Conservation (phyloP, 1,139 yeast genomes). For the Scheffersomyces cryptocercus region DNA sequence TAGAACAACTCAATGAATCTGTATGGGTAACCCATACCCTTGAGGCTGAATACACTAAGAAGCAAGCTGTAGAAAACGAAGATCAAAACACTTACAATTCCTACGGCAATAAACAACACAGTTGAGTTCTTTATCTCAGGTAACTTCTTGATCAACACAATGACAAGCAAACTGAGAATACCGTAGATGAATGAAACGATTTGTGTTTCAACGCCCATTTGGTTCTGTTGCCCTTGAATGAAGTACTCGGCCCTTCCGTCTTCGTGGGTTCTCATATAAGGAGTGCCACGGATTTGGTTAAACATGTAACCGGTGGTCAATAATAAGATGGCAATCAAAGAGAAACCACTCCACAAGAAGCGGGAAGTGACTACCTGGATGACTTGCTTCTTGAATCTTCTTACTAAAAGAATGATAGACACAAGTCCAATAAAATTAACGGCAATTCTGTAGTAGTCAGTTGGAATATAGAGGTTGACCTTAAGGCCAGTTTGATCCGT, state of each 20-base stretch:
- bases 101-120: slow-evolving; percentile 46
- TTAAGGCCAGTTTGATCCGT: slow-evolving; percentile 39
- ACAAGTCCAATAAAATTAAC: slow-evolving; percentile 45
- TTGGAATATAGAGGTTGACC: slow-evolving; percentile 56
- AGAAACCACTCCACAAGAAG: slow-evolving; percentile 62
- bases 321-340: slow-evolving; percentile 62
- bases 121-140: slow-evolving; percentile 46
- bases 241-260: slow-evolving; percentile 65
- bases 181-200: slow-evolving; percentile 67
- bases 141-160: slow-evolving; percentile 50
- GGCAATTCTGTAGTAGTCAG: slow-evolving; percentile 52
- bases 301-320: slow-evolving; percentile 93
- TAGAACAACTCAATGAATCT: slow-evolving; percentile 29
- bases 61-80: slow-evolving; percentile 56
- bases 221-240: slow-evolving; percentile 66
- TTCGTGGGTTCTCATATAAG: slow-evolving; percentile 59
- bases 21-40: slow-evolving; percentile 66
- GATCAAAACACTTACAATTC: slow-evolving; percentile 37
- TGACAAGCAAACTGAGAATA: slow-evolving; percentile 47
- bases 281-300: slow-evolving; percentile 79
- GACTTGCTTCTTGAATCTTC: slow-evolving; percentile 36
- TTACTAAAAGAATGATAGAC: slow-evolving; percentile 19
- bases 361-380: slow-evolving; percentile 26
- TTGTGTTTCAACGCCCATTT: slow-evolving; percentile 84
- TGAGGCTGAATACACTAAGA: slow-evolving; percentile 55